phyloP scores from a whole-genome alignment of 1,284 basidiomycete species.

The Ganoderma meredithae region DNA sequence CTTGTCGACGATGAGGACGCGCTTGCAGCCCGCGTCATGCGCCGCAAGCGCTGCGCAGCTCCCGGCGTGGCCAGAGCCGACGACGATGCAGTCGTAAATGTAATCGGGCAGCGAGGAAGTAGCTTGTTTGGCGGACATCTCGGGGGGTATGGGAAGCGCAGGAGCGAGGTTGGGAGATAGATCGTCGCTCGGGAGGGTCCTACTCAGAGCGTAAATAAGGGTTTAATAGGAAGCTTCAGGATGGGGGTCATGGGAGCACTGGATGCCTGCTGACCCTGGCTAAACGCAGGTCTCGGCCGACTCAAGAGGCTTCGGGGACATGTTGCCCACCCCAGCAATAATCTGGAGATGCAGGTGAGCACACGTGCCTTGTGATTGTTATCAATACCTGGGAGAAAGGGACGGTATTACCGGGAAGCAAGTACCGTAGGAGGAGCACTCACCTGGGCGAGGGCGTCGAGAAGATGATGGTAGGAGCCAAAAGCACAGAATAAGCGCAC shows the following conservation, averaged over 20 bases:
- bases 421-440: not conserved
- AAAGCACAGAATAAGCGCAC: not conserved
- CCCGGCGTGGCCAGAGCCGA: constrained; percentile 75
- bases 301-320: not conserved
- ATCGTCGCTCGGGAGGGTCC: not conserved
- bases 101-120: not conserved
- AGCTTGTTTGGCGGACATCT: constrained; percentile 23
- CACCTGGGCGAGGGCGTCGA: not conserved
- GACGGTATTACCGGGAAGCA: not conserved
- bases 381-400: not conserved
- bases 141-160: constrained; percentile 6
- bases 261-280: not conserved
- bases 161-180: constrained; percentile 3
- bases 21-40: constrained; percentile 60
- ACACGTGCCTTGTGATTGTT: not conserved
- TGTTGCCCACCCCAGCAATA: not conserved
- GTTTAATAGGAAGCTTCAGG: not conserved
- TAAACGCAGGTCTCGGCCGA: not conserved
- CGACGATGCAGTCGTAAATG: constrained; percentile 58
- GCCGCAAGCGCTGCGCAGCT: constrained; percentile 70
- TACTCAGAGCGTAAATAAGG: constrained; percentile 8
- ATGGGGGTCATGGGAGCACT: not conserved
- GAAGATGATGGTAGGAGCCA: constrained; percentile 3
- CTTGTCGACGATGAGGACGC: constrained; percentile 71
- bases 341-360: not conserved